Percentiles rank a stretch among this genome's conserved stretches.
Evolutionary conservation across 164 flowering plant genomes (phyloP).

Genomic region (Brasenia schreberi): DNA sequence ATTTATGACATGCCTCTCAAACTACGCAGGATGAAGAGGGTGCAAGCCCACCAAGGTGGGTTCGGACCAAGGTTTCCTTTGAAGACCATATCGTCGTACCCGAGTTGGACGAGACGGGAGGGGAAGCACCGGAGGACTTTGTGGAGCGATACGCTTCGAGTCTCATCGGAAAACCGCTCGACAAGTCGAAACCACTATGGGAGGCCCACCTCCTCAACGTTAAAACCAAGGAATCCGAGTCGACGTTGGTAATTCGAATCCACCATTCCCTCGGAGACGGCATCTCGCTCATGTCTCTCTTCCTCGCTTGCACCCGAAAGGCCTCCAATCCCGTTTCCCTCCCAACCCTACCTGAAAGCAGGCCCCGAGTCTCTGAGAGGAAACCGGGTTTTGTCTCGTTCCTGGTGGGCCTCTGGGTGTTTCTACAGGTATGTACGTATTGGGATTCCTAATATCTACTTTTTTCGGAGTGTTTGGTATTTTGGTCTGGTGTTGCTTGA

Average conservation of each 20-base stretch:
- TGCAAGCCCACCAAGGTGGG: slow-evolving; percentile 25
- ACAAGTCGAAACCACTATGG: slow-evolving; percentile 51
- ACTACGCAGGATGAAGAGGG: slow-evolving; percentile 9
- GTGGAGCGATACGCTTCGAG: slow-evolving; percentile 37
- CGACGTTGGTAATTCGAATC: slow-evolving; percentile 28
- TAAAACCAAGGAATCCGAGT: slow-evolving; percentile 31
- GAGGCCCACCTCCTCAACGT: slow-evolving; percentile 53
- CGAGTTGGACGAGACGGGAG: slow-evolving; percentile 14
- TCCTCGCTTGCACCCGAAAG: slow-evolving; percentile 42
- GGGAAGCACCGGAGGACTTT: slow-evolving; percentile 21
- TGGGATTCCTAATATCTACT: too few species aligned
- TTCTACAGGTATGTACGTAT: not conserved
- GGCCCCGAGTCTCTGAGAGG: slow-evolving; percentile 6
- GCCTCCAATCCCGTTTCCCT: slow-evolving; percentile 26
- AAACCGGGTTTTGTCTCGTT: slow-evolving; percentile 1
- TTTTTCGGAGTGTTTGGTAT: too few species aligned
- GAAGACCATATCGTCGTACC: slow-evolving; percentile 35
- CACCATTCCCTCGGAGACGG: slow-evolving; percentile 82
- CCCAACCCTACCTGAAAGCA: slow-evolving; percentile 33
- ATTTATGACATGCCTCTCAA: too few species aligned
- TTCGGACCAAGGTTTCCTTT: slow-evolving; percentile 27
- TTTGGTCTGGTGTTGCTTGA: too few species aligned
- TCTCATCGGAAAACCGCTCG: slow-evolving; percentile 26
- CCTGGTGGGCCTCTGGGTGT: slow-evolving; percentile 13
- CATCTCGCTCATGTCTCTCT: slow-evolving; percentile 41